Percentiles rank a stretch among this genome's conserved stretches.
These are phyloP conservation scores for Paramyrothecium sp. DNA, from an alignment of 2,329 filamentous ascomycete genomes.

Conservation along the genomic window DNA sequence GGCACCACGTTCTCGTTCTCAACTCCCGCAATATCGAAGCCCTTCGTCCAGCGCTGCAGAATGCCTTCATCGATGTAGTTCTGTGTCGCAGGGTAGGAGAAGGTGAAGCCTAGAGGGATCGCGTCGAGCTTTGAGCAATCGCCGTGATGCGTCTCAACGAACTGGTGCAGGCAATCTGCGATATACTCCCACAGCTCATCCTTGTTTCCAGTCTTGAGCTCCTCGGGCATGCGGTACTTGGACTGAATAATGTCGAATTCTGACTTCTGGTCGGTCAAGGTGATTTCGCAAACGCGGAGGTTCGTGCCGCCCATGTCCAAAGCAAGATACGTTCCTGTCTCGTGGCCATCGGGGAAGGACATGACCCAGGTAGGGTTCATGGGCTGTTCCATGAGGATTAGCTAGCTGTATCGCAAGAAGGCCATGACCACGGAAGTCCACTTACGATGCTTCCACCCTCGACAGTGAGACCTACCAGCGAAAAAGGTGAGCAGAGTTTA, in stretches of 20 bases:
- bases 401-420: slow-evolving; percentile 5
- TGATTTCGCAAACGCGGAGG: slow-evolving; percentile 90
- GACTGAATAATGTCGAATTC: slow-evolving; percentile 95
- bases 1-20: slow-evolving; percentile 90
- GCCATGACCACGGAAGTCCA: slow-evolving; percentile 13
- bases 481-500: slow-evolving; percentile 4
- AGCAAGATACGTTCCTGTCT: slow-evolving; percentile 84
- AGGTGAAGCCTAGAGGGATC: slow-evolving; percentile 88
- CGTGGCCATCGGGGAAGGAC: slow-evolving; percentile 80
- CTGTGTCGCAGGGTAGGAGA: slow-evolving; percentile 92
- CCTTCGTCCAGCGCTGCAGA: slow-evolving; percentile 95
- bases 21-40: slow-evolving; percentile 89
- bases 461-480: slow-evolving; percentile 66
- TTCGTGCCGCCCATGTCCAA: slow-evolving; percentile 98
- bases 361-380: slow-evolving; percentile 99
- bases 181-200: slow-evolving; percentile 95
- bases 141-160: slow-evolving; percentile 82
- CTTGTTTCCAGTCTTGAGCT: slow-evolving; percentile 79
- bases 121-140: slow-evolving; percentile 59
- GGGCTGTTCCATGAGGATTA: slow-evolving; percentile 54
- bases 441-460: slow-evolving; percentile 91
- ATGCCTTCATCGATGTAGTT: slow-evolving; percentile 91
- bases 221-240: slow-evolving; percentile 92
- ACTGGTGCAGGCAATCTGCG: slow-evolving; percentile 87
- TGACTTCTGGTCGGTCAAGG: slow-evolving; percentile 80